Conservation (phyloP, 2,329 filamentous ascomycete species). For the Penicillium sp. region DNA sequence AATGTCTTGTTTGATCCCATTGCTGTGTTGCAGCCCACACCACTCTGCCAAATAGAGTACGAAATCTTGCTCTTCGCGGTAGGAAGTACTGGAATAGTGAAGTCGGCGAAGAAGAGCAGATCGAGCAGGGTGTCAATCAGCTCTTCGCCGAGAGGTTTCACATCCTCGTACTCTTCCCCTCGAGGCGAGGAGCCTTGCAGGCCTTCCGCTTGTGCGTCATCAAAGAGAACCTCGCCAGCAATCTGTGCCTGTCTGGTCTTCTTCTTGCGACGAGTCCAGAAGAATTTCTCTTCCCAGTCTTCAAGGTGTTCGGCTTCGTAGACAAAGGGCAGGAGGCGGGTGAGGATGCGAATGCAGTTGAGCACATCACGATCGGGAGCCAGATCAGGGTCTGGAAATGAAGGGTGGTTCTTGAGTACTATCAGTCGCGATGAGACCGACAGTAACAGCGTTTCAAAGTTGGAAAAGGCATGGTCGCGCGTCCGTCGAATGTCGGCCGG, state of each 20-base stretch:
- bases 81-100: slow-evolving; percentile 74
- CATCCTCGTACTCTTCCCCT: slow-evolving; percentile 70
- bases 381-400: slow-evolving; percentile 82
- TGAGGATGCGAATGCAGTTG: slow-evolving; percentile 91
- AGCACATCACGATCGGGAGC: slow-evolving; percentile 83
- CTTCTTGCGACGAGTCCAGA: slow-evolving; percentile 76
- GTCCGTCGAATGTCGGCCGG: slow-evolving; percentile 84
- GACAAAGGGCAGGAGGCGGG: slow-evolving; percentile 81
- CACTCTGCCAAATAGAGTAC: slow-evolving; percentile 97
- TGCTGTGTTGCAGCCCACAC: slow-evolving; percentile 89
- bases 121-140: slow-evolving; percentile 87
- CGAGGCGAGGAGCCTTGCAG: slow-evolving; percentile 46
- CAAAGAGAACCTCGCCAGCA: slow-evolving; percentile 77
- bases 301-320: slow-evolving; percentile 84
- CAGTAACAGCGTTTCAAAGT: slow-evolving; percentile 83
- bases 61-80: slow-evolving; percentile 75
- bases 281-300: slow-evolving; percentile 88
- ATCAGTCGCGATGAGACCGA: slow-evolving; percentile 81
- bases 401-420: slow-evolving; percentile 79
- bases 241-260: slow-evolving; percentile 65
- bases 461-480: slow-evolving; percentile 78
- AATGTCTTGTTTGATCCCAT: slow-evolving; percentile 86
- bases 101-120: slow-evolving; percentile 84
- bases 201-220: slow-evolving; percentile 62
- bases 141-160: slow-evolving; percentile 86